Percentiles rank a stretch among this genome's conserved stretches.
Evolutionary conservation across 371 early-diverging fungal species (phyloP).

Genomic region (Mortierella sp.): DNA sequence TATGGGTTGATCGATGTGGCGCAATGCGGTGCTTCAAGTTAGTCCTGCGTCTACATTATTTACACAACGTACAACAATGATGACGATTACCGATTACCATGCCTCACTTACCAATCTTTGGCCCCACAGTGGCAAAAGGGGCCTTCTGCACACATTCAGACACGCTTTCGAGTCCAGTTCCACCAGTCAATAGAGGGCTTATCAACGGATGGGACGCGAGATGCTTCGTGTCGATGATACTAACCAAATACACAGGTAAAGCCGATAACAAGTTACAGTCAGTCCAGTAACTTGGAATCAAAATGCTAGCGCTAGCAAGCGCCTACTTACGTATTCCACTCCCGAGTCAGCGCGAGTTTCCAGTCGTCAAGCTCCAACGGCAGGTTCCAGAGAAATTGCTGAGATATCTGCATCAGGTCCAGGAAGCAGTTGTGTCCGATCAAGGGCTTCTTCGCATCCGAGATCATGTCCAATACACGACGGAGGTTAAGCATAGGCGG

Average conservation of each 20-base stretch:
- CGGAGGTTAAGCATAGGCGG: conserved; percentile 62
- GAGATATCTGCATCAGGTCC: conserved; percentile 71
- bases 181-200: conserved; percentile 18
- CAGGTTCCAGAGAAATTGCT: conserved; percentile 66
- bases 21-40: neutral
- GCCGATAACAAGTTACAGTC: too few species aligned
- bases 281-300: too few species aligned
- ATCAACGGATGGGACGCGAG: conserved; percentile 64
- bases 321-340: conserved; percentile 55
- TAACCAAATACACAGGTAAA: conserved; percentile 58
- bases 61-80: neutral
- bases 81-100: too few species aligned
- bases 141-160: conserved; percentile 38
- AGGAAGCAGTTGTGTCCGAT: conserved; percentile 81
- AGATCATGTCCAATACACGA: conserved; percentile 72
- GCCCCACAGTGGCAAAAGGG: conserved; percentile 49
- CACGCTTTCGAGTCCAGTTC: conserved; percentile 52
- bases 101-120: conserved; percentile 61
- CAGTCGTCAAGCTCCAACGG: conserved; percentile 66
- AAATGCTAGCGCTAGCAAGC: too few species aligned
- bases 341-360: conserved; percentile 57
- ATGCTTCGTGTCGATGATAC: conserved; percentile 65
- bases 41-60: too few species aligned
- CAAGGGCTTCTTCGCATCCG: conserved; percentile 68
- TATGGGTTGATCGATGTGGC: neutral